Evolutionary conservation across 2,329 filamentous ascomycete genomes (phyloP), one percentile per base, ranked within the genome.

Genomic region (Ophiognomonia clavigignenti-juglandacearum): DNA sequence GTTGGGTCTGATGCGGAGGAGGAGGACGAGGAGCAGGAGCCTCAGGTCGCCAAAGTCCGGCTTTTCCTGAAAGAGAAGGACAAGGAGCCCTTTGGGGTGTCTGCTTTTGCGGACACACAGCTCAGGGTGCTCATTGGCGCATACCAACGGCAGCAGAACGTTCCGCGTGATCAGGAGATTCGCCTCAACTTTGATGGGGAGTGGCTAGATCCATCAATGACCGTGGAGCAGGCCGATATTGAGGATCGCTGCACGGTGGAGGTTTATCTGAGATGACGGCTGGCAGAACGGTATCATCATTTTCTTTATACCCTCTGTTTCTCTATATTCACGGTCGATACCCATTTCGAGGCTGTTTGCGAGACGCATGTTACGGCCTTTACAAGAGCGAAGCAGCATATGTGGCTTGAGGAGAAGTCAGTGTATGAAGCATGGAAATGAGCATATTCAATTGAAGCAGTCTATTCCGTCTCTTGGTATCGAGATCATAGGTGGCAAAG

Each of bases 161-260:
- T 91, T 16, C 63, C 67, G 0, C 59, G 67, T 1, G 73, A 75
- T 4, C 75, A 72, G 54, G 63, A 73, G 0, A 67, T 93, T 3
- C 73, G 74, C 31, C 68, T 95, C 10, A 71, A 75, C 55, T 91
- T 89, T 63, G 89, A 95, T 56, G 89, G 89, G 13, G 88, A 91
- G 42, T 68, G 70, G 39, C 67, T 95, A 23, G 77, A 83, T 13
- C 74, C 78, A 16, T 71, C 80, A 2, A 67, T 70, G 24, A 77
- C 74, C 2, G 73, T 93, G 38, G 71, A 72, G 37, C 81, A 86
- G 29, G 76, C 82, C 3, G 88, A 89, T 16, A 78, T 95, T 34
- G 80, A 80, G 38, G 85, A 95, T 57, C 74, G 83, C 69, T 87
- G 92, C 61, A 74, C 77, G 23, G 69, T 95, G 27, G 88, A 95